Evolutionary conservation across 148 eudicot species (phyloP).

Genomic region (Rhododendron vialii): DNA sequence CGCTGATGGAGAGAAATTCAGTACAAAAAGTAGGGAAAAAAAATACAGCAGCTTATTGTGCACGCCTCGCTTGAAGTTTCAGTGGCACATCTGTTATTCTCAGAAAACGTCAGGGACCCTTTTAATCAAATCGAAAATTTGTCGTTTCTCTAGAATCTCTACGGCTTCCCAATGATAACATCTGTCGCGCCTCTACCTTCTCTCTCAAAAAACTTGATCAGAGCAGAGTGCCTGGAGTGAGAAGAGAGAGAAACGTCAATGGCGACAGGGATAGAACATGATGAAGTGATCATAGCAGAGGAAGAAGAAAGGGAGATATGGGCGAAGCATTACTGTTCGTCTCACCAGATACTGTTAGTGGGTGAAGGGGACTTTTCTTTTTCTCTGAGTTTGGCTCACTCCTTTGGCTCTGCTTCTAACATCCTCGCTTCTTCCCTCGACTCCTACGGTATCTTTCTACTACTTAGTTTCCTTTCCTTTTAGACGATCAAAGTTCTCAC

Average conservation of each 20-base stretch:
- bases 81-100: neutral
- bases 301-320: slow-evolving; percentile 23
- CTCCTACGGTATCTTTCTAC: slow-evolving; percentile 16
- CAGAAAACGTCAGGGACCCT: neutral
- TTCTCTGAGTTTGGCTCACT: slow-evolving; percentile 26
- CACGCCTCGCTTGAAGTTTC: neutral
- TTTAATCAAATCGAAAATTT: neutral
- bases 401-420: slow-evolving; percentile 35
- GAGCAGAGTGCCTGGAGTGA: neutral
- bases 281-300: neutral
- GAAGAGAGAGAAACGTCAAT: neutral
- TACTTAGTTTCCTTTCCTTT: neutral
- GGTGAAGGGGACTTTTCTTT: slow-evolving; percentile 60
- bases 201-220: neutral
- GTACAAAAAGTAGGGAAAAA: neutral
- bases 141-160: neutral
- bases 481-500: neutral
- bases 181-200: too few relatives aligned
- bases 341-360: slow-evolving; percentile 38
- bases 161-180: too few relatives aligned
- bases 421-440: slow-evolving; percentile 39
- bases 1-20: neutral
- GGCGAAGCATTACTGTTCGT: slow-evolving; percentile 30
- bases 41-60: neutral
- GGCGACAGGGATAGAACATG: neutral